phyloP scores from a whole-genome alignment of 129 eudicot species.

The Flaveria bidentis region DNA sequence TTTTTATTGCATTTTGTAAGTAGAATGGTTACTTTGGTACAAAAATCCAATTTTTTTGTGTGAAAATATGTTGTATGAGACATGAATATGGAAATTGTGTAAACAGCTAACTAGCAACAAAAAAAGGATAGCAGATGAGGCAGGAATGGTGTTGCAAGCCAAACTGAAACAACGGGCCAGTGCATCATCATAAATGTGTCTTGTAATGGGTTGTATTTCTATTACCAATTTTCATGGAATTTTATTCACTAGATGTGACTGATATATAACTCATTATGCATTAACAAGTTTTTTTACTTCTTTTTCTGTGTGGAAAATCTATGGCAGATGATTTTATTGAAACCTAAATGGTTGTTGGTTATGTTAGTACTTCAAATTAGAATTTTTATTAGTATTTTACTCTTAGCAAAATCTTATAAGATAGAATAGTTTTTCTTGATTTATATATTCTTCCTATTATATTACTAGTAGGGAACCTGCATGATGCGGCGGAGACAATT shows the following conservation, averaged over 20 bases:
- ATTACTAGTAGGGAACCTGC: no score
- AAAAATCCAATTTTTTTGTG: neutral
- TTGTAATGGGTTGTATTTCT: slow-evolving; percentile 22
- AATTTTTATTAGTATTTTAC: no score
- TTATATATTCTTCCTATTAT: no score
- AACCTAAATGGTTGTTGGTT: no score
- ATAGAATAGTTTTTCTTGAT: no score
- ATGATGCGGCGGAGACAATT: no score
- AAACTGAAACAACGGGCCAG: slow-evolving; percentile 67
- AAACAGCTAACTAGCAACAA: slow-evolving; percentile 85
- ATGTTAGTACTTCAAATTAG: no score
- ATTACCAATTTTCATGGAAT: slow-evolving; percentile 2
- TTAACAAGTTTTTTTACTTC: neutral
- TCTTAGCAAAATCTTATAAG: no score
- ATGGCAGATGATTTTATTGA: no score
- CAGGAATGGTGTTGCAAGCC: slow-evolving; percentile 76
- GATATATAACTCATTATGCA: neutral
- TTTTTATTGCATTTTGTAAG: neutral
- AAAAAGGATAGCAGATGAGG: slow-evolving; percentile 85
- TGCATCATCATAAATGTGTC: slow-evolving; percentile 46
- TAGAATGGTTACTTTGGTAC: neutral
- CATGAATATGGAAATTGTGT: neutral
- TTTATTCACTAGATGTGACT: slow-evolving; percentile 20
- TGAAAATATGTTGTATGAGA: neutral
- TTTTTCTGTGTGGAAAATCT: no score